Base-by-base conservation (phyloP, 495 filamentous ascomycete species). In the Podospora appendiculata region DNA sequence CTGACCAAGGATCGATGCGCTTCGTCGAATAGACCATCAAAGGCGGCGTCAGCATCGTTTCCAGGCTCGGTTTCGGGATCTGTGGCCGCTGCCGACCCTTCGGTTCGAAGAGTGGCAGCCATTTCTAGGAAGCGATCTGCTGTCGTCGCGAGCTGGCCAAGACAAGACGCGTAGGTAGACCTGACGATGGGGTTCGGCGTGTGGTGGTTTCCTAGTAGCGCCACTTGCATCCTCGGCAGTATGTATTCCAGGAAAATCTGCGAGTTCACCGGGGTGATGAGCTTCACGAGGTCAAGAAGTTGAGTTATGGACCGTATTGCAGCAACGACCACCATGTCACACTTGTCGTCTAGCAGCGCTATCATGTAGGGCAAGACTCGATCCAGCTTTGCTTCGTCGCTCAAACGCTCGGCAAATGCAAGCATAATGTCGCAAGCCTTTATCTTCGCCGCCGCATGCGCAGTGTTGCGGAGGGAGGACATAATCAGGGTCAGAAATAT, bases 311-410 rank as follows among this genome's bases (percentile, higher is more conserved):
- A 84, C 41, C 91, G 81, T 41, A 97, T 78, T 13, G 91, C 90
- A 32, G 89, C 82, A 19, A 94, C 79, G 54, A 87, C 88, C 19
- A 97, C 91, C 45, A 85, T 73, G 57, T 95, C 88, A 11, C 81
- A 79, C 47, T 84, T 79, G 65, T 99, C 94, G 56, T 82, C 84
- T 16, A 97, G 69, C 32, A 96, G 64, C 25, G 81, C 73, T 66
- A 95, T 85, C 18, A 96, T 70, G 58, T 96, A 95, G 8, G 94
- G 94, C 34, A 99, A 76, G 25, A 96, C 84, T 39, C 94, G 84
- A 67, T 99, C 94, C 48, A 99, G 76, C 62, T 97, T 99, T 10
- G 92, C 92, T 61, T 99, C 94, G 64, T 99, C 94, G 0, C 93
- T 93, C 36, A 96, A 65, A 45, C 86, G 80, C 67, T 97, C 90